Percentiles rank a stretch among this genome's conserved stretches.
Conservation (phyloP, 306 rosid species). For the Trichosanthes cucumerina region DNA sequence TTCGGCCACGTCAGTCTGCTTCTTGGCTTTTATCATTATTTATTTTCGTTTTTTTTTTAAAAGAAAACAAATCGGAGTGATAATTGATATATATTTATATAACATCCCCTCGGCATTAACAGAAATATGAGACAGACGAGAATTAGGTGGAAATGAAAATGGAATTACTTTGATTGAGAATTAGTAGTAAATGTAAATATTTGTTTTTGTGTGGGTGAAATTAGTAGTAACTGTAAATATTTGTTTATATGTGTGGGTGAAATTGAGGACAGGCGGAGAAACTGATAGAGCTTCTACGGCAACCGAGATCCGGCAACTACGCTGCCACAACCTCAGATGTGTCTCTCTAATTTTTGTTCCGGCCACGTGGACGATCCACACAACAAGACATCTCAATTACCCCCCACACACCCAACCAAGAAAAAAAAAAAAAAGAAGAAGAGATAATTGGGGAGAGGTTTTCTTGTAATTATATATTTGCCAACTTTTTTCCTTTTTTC, state of each 20-base stretch:
- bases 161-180: not conserved
- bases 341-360: constrained; percentile 22
- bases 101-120: not conserved
- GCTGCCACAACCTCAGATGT: constrained; percentile 33
- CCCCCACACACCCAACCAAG: constrained; percentile 4
- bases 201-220: not conserved
- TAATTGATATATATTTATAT: not conserved
- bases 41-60: not conserved
- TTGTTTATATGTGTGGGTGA: not conserved
- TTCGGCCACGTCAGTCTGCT: not conserved
- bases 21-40: not conserved
- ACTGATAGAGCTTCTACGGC: constrained; percentile 78
- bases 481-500: not conserved
- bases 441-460: constrained; percentile 9
- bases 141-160: not conserved
- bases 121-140: not conserved
- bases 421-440: not conserved
- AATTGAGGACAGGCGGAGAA: constrained; percentile 73
- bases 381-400: too few species aligned
- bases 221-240: too few species aligned
- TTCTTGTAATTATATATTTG: constrained; percentile 4
- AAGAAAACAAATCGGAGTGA: not conserved
- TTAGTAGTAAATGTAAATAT: not conserved
- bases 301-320: constrained; percentile 73
- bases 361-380: constrained; percentile 9